Evolutionary conservation across 2,329 filamentous ascomycete species (phyloP).

Genomic region (Microcera coccophila): DNA sequence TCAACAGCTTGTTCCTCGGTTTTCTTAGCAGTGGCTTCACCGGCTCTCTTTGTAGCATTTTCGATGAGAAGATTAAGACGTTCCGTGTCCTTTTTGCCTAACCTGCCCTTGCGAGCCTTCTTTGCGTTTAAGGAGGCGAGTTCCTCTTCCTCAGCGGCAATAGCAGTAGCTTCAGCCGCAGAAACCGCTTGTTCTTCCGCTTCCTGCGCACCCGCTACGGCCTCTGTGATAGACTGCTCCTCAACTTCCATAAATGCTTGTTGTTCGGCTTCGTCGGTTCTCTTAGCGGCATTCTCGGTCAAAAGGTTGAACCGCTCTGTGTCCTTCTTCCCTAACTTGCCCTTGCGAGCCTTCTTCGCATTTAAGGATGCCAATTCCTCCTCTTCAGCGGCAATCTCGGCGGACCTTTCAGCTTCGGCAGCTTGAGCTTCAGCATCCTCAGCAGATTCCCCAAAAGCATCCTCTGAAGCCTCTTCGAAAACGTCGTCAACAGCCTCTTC

Average conservation of each 20-base stretch:
- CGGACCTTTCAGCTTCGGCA: slow-evolving; percentile 5
- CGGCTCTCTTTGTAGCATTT: slow-evolving; percentile 34
- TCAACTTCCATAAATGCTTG: slow-evolving; percentile 1
- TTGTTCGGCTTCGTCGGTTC: slow-evolving; percentile 29
- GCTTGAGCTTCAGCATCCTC: slow-evolving; percentile 2
- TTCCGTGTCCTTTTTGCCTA: slow-evolving; percentile 45
- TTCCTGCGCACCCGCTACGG: background rate
- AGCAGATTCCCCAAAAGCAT: slow-evolving; percentile 2
- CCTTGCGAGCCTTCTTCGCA: slow-evolving; percentile 50
- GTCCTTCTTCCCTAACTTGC: slow-evolving; percentile 43
- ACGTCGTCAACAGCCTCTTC: slow-evolving; percentile 29
- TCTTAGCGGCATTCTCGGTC: slow-evolving; percentile 30
- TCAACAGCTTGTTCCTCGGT: slow-evolving; percentile 24
- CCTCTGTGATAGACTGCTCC: background rate
- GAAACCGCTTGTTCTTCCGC: slow-evolving; percentile 13
- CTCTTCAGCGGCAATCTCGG: slow-evolving; percentile 16
- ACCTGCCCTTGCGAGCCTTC: slow-evolving; percentile 47
- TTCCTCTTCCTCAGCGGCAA: slow-evolving; percentile 26
- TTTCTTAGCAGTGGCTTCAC: slow-evolving; percentile 34
- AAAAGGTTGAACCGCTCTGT: slow-evolving; percentile 42
- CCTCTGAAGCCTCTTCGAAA: slow-evolving; percentile 20
- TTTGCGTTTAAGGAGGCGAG: slow-evolving; percentile 43
- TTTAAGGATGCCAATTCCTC: background rate
- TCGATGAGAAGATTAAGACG: slow-evolving; percentile 38
- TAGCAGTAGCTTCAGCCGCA: slow-evolving; percentile 2